These are phyloP conservation scores for Globisporangium paddicum DNA, from an alignment of 352 stramenopile genomes.

Conservation along the genomic window DNA sequence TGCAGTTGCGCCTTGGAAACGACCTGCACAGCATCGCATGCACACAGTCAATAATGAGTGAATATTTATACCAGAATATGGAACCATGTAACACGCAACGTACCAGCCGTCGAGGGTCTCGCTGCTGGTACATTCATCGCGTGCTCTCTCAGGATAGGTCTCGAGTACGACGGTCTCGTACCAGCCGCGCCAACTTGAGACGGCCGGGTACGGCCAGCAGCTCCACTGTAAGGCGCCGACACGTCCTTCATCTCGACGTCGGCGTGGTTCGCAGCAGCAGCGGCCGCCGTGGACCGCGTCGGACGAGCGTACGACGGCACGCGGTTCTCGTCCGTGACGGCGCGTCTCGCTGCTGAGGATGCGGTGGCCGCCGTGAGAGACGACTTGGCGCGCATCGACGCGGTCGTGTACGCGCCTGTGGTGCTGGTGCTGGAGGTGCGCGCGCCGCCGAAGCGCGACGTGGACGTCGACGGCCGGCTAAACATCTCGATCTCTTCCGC, in stretches of 20 bases:
- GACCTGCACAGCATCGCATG: background rate
- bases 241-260: slow-evolving; percentile 18
- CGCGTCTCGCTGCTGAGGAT: background rate
- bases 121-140: slow-evolving; percentile 6
- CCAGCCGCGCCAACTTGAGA: background rate
- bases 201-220: background rate
- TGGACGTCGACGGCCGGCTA: slow-evolving; percentile 6
- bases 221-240: background rate
- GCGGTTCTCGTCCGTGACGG: slow-evolving; percentile 15
- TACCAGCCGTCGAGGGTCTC: slow-evolving; percentile 1
- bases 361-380: background rate
- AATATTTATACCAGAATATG: background rate
- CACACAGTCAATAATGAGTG: background rate
- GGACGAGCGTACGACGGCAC: slow-evolving; percentile 16
- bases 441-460: slow-evolving; percentile 7
- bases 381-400: slow-evolving; percentile 2
- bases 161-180: background rate
- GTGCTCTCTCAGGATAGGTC: slow-evolving; percentile 10
- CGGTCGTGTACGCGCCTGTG: background rate
- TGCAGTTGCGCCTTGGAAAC: slow-evolving; percentile 2
- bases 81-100: background rate
- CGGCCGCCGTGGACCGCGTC: slow-evolving; percentile 7
- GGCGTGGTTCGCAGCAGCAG: slow-evolving; percentile 2
- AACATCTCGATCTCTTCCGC: slow-evolving; percentile 13
- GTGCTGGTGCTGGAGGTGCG: background rate